Base-by-base conservation (phyloP, 495 filamentous ascomycete species). In the Penicillium canescens region DNA sequence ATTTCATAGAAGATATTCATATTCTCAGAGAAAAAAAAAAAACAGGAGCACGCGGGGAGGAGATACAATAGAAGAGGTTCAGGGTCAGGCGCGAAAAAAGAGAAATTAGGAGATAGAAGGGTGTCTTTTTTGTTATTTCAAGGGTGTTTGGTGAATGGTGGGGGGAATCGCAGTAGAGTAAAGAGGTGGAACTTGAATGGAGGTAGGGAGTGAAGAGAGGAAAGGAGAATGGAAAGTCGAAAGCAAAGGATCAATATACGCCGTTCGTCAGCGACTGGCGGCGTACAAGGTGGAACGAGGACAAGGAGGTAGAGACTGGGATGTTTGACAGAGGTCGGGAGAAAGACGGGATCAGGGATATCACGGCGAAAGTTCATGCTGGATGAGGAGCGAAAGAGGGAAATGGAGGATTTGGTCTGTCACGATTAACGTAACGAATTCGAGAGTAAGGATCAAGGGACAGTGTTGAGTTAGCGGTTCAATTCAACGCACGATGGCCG, bases 401-500 rank as follows among this genome's bases (percentile, higher is more conserved):
- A 62, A 48, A 58, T 52, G 59, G 55, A 51, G 61, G 53, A 36
- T 39, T 48, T 20, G 49, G 50, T 23, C 42, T 45, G 51, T 37
- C 28, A 38, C 34, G 28, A 50, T 51, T 42, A 34, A 43, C 40
- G 46, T 48, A 39, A 36, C 35, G 26, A 36, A 41, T 39, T 35
- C 26, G 49, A 51, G 41, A 44, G 35, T 20, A n/a, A 39, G 21
- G 50, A 39, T 46, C 50, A 35, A 37, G 39, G 26, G 42, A 39
- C 10, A 52, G 31, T 21, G 28, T 5, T 12, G 38, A 50, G 40
- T 59, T 58, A 31, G 50, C 53, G 48, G 44, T 67, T 61, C 61
- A 63, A 28, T 55, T 59, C 44, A 60, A 57, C 40, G 55, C 41
- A 59, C 57, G 51, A 38, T 48, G 55, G 50, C 49, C 61, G 26